Evolutionary conservation across 2,329 filamentous ascomycete species (phyloP), one percentile per base, ranked within the genome.

Genomic region (Fusarium temperatum): DNA sequence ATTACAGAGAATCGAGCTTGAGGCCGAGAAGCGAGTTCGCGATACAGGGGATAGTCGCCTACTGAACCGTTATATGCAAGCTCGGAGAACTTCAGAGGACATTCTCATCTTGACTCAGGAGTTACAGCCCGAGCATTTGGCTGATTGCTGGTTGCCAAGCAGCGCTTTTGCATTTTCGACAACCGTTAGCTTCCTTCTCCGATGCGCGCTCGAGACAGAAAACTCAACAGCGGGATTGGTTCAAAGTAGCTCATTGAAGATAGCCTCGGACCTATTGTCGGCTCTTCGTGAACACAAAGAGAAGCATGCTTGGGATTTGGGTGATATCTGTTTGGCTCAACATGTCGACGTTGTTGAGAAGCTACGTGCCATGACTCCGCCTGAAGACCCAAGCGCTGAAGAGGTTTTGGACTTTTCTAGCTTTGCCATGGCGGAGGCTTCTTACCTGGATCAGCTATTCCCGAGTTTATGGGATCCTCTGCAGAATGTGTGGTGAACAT

Each of bases 91-190:
- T 0, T 84, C 85, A 1, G 86, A 88, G 64, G 85, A 88, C 3
- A 87, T 89, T 22, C 81, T 88, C 1, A 78, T 84, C 9, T 74
- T 88, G 6, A 81, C 85, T 0, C 85, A 86, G 50, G 86, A 87
- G 51, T 76, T 89, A 1, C 78, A 82, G 8, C 80, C 81, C 9
- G 60, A 79, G 3, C 85, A 87, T 22, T 78, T 88, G 1, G 79
- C 81, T 6, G 87, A 85, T 54, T 89, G 87, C 65, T 89, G 87
- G 86, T 79, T 88, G 5, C 83, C 87, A 1, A 81, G 85, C 7
- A 82, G 82, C 42, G 83, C 86, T 1, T 88, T 87, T 62, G 80
- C 83, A 2, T 83, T 87, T n/a, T 83, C 86, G 0, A 84, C 85
- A 4, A 85, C 87, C 0, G 83, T 85, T 20, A 87, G 84, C 45